phyloP scores from a whole-genome alignment of 2,329 filamentous ascomycete species.

The Epichloe scottii region DNA sequence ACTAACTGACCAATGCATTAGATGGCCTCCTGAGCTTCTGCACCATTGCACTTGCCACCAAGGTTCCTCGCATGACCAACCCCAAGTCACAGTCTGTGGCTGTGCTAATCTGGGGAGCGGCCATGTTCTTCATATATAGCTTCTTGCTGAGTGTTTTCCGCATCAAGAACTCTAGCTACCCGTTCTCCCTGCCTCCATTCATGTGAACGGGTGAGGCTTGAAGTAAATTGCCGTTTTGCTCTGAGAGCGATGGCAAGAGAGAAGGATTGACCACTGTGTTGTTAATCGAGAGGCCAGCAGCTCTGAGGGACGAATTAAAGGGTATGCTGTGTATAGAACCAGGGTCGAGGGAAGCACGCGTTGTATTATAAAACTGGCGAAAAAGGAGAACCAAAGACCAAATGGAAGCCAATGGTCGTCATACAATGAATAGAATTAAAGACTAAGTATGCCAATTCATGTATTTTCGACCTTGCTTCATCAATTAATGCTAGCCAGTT shows the following conservation, averaged over 20 bases:
- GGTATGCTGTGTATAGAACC: neutral
- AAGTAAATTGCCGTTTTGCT: neutral
- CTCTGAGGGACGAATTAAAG: neutral
- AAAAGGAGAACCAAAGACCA: neutral
- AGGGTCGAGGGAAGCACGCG: neutral
- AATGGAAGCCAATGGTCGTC: neutral
- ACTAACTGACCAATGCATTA: conserved; percentile 7
- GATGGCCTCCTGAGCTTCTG: conserved; percentile 72
- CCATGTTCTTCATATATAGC: conserved; percentile 79
- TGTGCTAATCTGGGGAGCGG: conserved; percentile 64
- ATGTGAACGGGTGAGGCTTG: conserved; percentile 28
- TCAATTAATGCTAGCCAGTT: no score
- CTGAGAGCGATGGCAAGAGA: neutral
- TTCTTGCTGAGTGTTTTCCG: conserved; percentile 90
- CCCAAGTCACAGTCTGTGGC: conserved; percentile 66
- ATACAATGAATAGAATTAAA: neutral
- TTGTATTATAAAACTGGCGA: neutral
- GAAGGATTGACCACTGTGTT: neutral
- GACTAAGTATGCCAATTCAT: neutral
- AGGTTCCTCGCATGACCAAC: conserved; percentile 80
- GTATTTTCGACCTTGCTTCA: neutral
- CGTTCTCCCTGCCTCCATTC: conserved; percentile 89
- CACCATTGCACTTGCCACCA: conserved; percentile 79
- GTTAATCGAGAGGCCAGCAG: neutral
- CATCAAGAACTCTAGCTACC: conserved; percentile 88